Conservation (phyloP, 1,284 basidiomycete species). For the Sparassis latifolia region DNA sequence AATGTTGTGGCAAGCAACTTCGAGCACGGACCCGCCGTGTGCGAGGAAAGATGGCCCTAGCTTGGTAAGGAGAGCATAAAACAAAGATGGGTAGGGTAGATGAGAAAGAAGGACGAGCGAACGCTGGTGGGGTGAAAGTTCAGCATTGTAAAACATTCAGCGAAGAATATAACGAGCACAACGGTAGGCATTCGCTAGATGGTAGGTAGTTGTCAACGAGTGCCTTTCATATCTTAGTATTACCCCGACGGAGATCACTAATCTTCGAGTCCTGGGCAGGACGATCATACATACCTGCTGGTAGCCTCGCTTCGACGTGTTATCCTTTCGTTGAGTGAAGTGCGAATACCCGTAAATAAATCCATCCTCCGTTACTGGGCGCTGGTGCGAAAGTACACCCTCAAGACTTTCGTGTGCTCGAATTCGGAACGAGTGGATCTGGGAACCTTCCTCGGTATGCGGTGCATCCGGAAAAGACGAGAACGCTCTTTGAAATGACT, state of each 20-base stretch:
- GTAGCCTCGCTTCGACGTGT: constrained; percentile 74
- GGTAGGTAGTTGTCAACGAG: too few species aligned
- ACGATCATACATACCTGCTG: constrained; percentile 59
- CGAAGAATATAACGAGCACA: neutral
- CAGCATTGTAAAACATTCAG: neutral
- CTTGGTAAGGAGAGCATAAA: constrained; percentile 59
- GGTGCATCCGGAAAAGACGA: constrained; percentile 91
- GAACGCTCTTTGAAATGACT: constrained; percentile 62
- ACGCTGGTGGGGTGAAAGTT: constrained; percentile 38
- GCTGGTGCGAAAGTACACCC: constrained; percentile 22
- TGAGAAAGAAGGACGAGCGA: constrained; percentile 85
- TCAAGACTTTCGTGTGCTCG: constrained; percentile 33
- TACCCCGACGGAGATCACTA: neutral
- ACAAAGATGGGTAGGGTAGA: constrained; percentile 80
- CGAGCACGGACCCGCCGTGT: constrained; percentile 76
- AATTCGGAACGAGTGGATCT: constrained; percentile 70
- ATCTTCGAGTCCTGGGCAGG: neutral
- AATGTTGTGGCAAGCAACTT: constrained; percentile 82
- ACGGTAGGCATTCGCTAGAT: too few species aligned
- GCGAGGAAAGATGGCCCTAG: constrained; percentile 75
- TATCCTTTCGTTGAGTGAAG: constrained; percentile 71
- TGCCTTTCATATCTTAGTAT: too few species aligned
- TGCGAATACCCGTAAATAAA: constrained; percentile 82
- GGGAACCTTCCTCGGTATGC: constrained; percentile 70
- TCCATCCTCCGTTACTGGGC: constrained; percentile 46